Conservation (phyloP, 257 asterid genomes). For the Plantago elongata region DNA sequence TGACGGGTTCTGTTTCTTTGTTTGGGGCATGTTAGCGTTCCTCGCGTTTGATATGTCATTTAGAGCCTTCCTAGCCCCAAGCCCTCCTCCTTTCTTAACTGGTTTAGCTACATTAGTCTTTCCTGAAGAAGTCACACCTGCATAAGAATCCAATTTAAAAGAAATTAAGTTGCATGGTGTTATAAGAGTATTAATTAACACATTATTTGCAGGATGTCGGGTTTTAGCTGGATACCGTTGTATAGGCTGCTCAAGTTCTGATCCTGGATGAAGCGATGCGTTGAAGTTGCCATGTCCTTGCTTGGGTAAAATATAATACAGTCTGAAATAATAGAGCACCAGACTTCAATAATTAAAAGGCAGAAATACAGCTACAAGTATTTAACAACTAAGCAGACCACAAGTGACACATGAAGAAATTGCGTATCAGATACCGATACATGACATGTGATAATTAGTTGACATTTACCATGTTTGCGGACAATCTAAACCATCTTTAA, state of each 20-base stretch:
- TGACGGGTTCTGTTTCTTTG: conserved; percentile 38
- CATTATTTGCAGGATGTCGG: background rate
- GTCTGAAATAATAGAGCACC: conserved; percentile 18
- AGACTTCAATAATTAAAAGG: conserved; percentile 4
- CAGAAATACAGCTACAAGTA: background rate
- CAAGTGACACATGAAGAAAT: no score
- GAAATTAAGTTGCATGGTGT: background rate
- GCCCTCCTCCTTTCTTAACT: conserved; percentile 38
- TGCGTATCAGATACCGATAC: no score
- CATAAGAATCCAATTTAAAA: conserved; percentile 16
- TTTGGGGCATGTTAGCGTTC: conserved; percentile 43
- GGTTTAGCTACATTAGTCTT: conserved; percentile 39
- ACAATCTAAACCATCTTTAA: no score
- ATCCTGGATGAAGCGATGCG: conserved; percentile 53
- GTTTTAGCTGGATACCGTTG: conserved; percentile 38
- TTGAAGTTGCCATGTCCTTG: conserved; percentile 59
- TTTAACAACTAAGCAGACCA: no score
- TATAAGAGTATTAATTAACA: background rate
- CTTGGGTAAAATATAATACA: conserved; percentile 11
- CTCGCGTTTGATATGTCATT: conserved; percentile 83
- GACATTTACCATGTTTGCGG: no score
- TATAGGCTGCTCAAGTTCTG: conserved; percentile 60
- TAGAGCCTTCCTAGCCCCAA: conserved; percentile 70
- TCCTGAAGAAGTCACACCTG: conserved; percentile 46
- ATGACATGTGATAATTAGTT: no score